Evolutionary conservation across 148 eudicot species (phyloP), one percentile per base, ranked within the genome.

Genomic region (Hydrangea macrophylla): DNA sequence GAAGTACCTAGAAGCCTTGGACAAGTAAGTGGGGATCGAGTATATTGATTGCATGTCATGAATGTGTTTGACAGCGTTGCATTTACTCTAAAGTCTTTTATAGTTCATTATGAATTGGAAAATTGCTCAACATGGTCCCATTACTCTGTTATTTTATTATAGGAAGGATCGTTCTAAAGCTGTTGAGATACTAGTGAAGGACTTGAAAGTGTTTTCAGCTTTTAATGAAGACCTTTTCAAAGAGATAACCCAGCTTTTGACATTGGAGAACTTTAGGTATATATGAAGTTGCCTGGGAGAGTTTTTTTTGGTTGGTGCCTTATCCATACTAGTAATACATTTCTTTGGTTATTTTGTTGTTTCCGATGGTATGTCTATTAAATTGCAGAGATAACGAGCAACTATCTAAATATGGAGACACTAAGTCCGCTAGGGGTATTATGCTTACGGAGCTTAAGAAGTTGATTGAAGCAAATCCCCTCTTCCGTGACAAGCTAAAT

Each of bases 1-100:
- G 69, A 95, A 95, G 80, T 95, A 95, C 73, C 83, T 95, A 15
- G 99, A 95, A 83, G 97, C 99, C 60, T 72, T 95, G 66, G 99
- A 95, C 66, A 84, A 56, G 99, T 84, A 79, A 58, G 81, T 67
- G 28, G 1, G 8, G 60, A 44, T 39, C 63, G 35, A 55, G 18
- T 31, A 28, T 44, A 22, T 18, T 58, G 33, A 7, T 40, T 20
- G 35, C 28, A 27, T 65, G 58, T 55, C 18, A n/a, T n/a, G n/a
- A n/a, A n/a, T n/a, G n/a, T 53, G 51, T 53, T 35, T 8, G 5
- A 35, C 8, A 4, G 39, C 39, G 8, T 35, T 18, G 22, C 50
- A 42, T 12, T 42, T 12, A 48, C 53, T 48, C 6, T 48, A 48
- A 15, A n/a, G 17, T 18, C 22, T n/a, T 48, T 48, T 42, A 12